phyloP scores from a whole-genome alignment of 352 stramenopile species.

The Pythium plurisporium region DNA sequence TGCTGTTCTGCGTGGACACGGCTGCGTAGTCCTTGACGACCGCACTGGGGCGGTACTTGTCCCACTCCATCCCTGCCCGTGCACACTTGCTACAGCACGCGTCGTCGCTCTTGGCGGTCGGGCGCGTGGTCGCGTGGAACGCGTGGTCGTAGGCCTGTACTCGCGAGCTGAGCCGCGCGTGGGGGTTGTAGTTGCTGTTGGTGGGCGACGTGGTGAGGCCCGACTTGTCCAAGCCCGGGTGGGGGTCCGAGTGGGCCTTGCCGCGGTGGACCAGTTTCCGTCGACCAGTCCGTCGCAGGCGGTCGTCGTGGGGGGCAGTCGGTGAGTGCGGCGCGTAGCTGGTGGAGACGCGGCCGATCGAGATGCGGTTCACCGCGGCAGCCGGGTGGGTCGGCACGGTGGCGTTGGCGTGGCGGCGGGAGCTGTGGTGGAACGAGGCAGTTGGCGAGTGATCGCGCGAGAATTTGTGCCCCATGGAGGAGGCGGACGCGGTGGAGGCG shows the following conservation, averaged over 20 bases:
- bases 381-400: neutral
- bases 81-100: slow-evolving; percentile 12
- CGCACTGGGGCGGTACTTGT: slow-evolving; percentile 35
- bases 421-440: neutral
- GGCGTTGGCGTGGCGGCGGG: neutral
- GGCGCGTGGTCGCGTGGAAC: neutral
- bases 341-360: slow-evolving; percentile 8
- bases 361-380: neutral
- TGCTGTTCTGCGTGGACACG: slow-evolving; percentile 76
- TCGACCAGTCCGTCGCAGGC: slow-evolving; percentile 5
- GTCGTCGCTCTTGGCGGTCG: neutral
- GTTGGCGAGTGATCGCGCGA: slow-evolving; percentile 10
- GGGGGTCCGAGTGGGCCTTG: slow-evolving; percentile 18
- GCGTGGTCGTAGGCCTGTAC: slow-evolving; percentile 4
- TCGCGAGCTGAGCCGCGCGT: neutral
- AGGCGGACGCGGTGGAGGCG: neutral
- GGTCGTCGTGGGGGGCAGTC: slow-evolving; percentile 7
- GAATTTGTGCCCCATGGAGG: slow-evolving; percentile 13
- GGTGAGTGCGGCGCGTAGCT: slow-evolving; percentile 7
- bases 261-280: slow-evolving; percentile 9
- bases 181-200: neutral
- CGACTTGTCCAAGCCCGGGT: neutral
- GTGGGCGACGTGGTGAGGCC: neutral
- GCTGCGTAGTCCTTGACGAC: slow-evolving; percentile 65
- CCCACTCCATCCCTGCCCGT: slow-evolving; percentile 22